phyloP scores from a whole-genome alignment of 1,284 basidiomycete genomes.

The Marasmius tenuissimus region DNA sequence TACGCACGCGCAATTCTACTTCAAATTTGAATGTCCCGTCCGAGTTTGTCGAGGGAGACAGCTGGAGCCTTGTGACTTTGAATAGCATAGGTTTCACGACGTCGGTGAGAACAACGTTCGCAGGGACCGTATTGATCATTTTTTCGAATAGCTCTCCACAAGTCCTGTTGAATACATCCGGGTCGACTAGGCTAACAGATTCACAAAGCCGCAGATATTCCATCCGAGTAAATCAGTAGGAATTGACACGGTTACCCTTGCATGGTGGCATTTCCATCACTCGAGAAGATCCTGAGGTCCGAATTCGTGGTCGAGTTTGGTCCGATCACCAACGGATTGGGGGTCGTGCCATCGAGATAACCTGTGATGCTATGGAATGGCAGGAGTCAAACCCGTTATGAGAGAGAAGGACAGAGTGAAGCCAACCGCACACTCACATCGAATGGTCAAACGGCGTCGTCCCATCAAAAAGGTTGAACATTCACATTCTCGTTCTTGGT shows the following conservation, averaged over 20 bases:
- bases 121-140: constrained; percentile 26
- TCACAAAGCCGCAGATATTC: neutral
- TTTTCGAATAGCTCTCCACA: constrained; percentile 19
- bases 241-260: neutral
- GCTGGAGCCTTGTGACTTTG: constrained; percentile 9
- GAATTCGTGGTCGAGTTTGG: constrained; percentile 6
- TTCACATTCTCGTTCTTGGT: constrained; percentile 11
- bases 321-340: constrained; percentile 8
- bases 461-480: constrained; percentile 18
- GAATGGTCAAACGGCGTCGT: constrained; percentile 22
- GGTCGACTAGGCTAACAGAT: neutral
- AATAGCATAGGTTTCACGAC: constrained; percentile 17
- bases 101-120: constrained; percentile 17
- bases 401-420: neutral
- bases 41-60: neutral
- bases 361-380: constrained; percentile 4
- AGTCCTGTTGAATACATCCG: constrained; percentile 5
- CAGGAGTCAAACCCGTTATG: too few relatives aligned
- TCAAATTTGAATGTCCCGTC: neutral
- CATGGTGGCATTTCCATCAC: constrained; percentile 13
- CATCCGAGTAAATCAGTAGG: neutral
- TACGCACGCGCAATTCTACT: constrained; percentile 2
- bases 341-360: constrained; percentile 9
- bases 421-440: constrained; percentile 17
- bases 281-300: constrained; percentile 9